Evolutionary conservation across 345 rosid species (phyloP).

Genomic region (Euphorbia lathyris): DNA sequence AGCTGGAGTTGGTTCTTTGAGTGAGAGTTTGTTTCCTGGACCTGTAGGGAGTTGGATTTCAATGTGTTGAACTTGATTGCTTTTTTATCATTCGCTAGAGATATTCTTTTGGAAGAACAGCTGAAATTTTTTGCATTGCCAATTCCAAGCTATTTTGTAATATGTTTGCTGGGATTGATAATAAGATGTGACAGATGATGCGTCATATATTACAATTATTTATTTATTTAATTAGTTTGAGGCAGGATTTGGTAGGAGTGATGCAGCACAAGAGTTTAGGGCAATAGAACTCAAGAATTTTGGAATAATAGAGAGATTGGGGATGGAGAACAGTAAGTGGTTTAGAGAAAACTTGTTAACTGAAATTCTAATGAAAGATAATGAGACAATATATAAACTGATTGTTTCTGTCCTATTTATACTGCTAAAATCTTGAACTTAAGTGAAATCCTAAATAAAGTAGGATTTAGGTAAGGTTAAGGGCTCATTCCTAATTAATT

Average conservation of each 20-base stretch:
- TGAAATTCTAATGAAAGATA: not conserved
- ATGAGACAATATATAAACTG: too few relatives aligned
- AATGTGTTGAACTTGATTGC: not conserved
- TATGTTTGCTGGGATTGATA: not conserved
- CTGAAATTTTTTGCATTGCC: not conserved
- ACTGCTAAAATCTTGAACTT: not conserved
- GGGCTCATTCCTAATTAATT: not conserved
- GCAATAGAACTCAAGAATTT: too few relatives aligned
- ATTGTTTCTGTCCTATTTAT: too few relatives aligned
- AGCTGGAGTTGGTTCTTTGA: not conserved
- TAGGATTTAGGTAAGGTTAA: not conserved
- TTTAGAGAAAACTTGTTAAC: not conserved
- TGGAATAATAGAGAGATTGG: not conserved
- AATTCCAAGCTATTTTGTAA: not conserved
- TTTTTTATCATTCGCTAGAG: not conserved
- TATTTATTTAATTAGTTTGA: not conserved
- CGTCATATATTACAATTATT: not conserved
- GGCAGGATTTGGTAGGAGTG: not conserved
- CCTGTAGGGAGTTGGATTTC: not conserved
- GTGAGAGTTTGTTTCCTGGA: not conserved
- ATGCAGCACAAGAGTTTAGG: not conserved
- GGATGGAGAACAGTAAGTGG: not conserved
- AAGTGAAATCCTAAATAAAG: not conserved
- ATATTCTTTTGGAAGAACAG: not conserved
- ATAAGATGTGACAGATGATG: not conserved